Evolutionary conservation across 1,284 basidiomycete genomes (phyloP), one percentile per base, ranked within the genome.

Genomic region (Laetiporus sulphureus): DNA sequence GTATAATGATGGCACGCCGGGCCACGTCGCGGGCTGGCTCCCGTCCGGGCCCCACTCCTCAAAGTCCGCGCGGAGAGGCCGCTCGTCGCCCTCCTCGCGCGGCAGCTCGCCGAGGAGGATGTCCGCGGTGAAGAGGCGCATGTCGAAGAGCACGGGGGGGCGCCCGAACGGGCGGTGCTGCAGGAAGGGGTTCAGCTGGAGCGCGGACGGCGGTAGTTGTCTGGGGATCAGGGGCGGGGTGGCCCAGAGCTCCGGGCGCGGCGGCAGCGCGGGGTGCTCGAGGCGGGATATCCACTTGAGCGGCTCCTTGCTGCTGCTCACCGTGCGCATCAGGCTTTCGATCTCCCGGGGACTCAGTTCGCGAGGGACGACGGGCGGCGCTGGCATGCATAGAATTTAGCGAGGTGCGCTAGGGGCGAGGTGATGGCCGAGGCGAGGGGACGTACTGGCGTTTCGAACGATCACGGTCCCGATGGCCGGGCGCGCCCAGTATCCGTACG

Each of bases 11-110:
- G 71, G 70, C 30, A 77, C 61, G 44, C 75, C 71, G 0, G 79
- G 79, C 54, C 61, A 71, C 4, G 78, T 79, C 12, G 77, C 79
- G 0, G 76, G 77, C 52, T 79, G 75, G 8, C 66, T 57, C 35
- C 65, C 61, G 53, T 78, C 72, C 1, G 66, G 57, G 2, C 58
- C 50, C 20, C 61, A 52, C 38, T 66, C 53, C 20, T 52, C 48
- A 25, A 63, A 58, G 12, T 60, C 54, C 7, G 61, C 59, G 39
- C 58, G 60, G 10, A 35, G 35, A 23, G 51, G 48, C 16, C 37
- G n/a, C 13, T 40, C 19, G 34, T 38, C 43, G 21, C 31, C 34
- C 10, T n/a, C 33, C 13, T 30, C 22, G 29, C 41, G 27, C 21
- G 45, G 38, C 21, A 22, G 29, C 35, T 48, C 45, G 20, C 44